Percentiles rank a stretch among this genome's conserved stretches.
phyloP scores from a whole-genome alignment of 2,329 filamentous ascomycete species.

The Xylaria arbuscula region DNA sequence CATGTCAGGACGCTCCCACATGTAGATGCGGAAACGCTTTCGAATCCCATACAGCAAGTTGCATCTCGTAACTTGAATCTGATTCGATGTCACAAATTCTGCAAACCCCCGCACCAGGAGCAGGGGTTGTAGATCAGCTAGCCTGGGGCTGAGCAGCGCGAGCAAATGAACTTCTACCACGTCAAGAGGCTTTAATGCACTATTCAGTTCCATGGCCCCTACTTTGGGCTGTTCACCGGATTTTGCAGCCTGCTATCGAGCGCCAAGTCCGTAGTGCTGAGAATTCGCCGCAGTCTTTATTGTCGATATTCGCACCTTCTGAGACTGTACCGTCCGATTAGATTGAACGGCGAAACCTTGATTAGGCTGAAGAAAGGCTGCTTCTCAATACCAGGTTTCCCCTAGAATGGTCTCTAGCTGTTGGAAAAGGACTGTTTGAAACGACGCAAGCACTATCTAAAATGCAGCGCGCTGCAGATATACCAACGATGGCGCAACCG shows the following conservation, averaged over 20 bases:
- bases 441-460: neutral
- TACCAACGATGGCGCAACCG: neutral
- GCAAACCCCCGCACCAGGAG: neutral
- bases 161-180: neutral
- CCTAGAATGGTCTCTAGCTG: neutral
- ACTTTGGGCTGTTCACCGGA: neutral
- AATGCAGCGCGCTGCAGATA: neutral
- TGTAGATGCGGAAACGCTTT: neutral
- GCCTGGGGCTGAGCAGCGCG: neutral
- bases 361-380: neutral
- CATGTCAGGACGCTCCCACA: neutral
- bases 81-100: neutral
- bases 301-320: neutral
- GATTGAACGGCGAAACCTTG: neutral
- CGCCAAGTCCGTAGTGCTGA: neutral
- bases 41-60: neutral
- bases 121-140: neutral
- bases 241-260: neutral
- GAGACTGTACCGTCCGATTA: neutral
- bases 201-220: neutral
- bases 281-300: neutral
- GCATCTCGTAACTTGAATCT: neutral
- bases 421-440: neutral
- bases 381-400: neutral
- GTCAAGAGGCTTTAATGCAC: neutral